Conservation (phyloP, 2,329 filamentous ascomycete species). For the Salinomyces thailandicus region DNA sequence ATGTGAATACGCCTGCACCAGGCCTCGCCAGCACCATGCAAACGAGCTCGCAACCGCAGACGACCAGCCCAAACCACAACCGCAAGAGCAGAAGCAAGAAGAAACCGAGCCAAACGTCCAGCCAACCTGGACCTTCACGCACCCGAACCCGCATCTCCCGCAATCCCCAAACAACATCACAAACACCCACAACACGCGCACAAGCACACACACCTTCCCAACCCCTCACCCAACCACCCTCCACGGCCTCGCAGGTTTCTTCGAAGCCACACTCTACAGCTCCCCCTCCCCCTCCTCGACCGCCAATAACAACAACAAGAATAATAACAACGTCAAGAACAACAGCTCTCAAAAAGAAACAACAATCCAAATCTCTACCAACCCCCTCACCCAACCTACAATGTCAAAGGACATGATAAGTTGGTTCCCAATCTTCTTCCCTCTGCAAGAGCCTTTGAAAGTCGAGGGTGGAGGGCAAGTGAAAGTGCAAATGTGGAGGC, state of each 20-base stretch:
- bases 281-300: background rate
- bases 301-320: background rate
- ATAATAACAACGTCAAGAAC: conserved; percentile 22
- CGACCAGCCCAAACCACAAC: conserved; percentile 50
- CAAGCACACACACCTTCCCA: conserved; percentile 66
- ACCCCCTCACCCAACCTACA: conserved; percentile 78
- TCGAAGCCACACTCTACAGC: conserved; percentile 87
- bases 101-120: conserved; percentile 47
- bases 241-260: conserved; percentile 88
- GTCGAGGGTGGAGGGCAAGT: conserved; percentile 77
- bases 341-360: conserved; percentile 21
- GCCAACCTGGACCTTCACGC: conserved; percentile 68
- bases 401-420: conserved; percentile 98
- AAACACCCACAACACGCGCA: conserved; percentile 86
- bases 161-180: conserved; percentile 61
- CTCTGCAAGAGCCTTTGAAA: conserved; percentile 79
- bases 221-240: conserved; percentile 70
- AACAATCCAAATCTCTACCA: conserved; percentile 78
- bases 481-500: conserved; percentile 88
- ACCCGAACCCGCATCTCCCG: conserved; percentile 56
- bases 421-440: conserved; percentile 99
- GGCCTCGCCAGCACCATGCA: conserved; percentile 34
- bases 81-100: conserved; percentile 22
- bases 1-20: conserved; percentile 70
- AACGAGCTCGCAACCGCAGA: conserved; percentile 32